Conservation (phyloP, 2,329 filamentous ascomycete genomes). For the Lasiodiplodia theobromae region DNA sequence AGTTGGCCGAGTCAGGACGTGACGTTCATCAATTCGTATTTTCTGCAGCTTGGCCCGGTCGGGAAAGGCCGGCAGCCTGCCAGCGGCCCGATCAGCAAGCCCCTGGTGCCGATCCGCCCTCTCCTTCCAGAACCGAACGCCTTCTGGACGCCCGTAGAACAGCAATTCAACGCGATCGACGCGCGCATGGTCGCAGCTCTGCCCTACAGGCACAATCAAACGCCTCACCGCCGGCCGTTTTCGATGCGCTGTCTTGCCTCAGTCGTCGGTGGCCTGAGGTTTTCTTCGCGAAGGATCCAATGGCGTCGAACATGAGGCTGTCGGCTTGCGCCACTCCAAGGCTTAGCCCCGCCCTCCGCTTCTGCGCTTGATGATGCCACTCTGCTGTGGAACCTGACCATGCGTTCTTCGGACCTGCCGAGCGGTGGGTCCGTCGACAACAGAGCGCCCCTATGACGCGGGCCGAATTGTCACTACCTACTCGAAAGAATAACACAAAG, state of each 20-base stretch:
- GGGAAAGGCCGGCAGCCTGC: neutral
- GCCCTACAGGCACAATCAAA: neutral
- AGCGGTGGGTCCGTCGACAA: too few relatives aligned
- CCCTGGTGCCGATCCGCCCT: slow-evolving; percentile 3
- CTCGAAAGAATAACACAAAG: too few relatives aligned
- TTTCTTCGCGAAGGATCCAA: neutral
- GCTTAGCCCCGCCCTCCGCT: neutral
- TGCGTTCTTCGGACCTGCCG: neutral
- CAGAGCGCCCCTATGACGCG: too few relatives aligned
- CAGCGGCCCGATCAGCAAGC: slow-evolving; percentile 22
- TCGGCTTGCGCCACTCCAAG: neutral
- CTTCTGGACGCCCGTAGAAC: neutral
- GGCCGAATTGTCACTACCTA: too few relatives aligned
- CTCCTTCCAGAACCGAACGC: too few relatives aligned
- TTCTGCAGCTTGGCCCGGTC: neutral
- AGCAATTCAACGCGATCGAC: neutral
- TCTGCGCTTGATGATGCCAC: neutral
- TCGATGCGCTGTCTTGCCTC: neutral
- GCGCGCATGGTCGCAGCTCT: neutral
- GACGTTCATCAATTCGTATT: slow-evolving; percentile 11
- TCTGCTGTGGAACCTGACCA: neutral
- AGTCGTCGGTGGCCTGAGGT: neutral
- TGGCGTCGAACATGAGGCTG: neutral
- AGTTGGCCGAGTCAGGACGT: slow-evolving; percentile 14
- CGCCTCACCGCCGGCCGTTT: neutral